Evolutionary conservation across 2,329 filamentous ascomycete genomes (phyloP).

Genomic region (Pleochaeta shiraiana): DNA sequence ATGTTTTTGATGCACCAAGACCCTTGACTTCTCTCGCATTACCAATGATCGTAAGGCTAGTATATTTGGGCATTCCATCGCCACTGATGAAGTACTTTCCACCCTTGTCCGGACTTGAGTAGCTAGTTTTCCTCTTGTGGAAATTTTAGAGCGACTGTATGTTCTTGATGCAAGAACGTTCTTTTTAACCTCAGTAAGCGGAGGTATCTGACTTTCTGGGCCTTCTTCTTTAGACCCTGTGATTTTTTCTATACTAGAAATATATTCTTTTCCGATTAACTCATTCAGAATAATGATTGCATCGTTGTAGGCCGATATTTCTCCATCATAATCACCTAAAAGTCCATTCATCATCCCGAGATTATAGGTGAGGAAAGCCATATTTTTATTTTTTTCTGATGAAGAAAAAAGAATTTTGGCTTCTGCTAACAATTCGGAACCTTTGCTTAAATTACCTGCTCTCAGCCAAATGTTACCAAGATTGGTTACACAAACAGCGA

Average conservation of each 20-base stretch:
- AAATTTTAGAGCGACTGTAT: constrained; percentile 13
- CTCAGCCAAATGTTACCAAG: constrained; percentile 32
- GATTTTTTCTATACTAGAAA: constrained; percentile 11
- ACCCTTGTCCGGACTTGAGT: constrained; percentile 12
- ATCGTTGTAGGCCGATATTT: constrained; percentile 26
- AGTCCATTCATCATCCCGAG: constrained; percentile 30
- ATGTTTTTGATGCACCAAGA: constrained; percentile 23
- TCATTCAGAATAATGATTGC: constrained; percentile 24
- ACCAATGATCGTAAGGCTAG: constrained; percentile 26
- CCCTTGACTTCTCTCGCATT: constrained; percentile 27
- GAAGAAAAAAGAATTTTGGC: constrained; percentile 30
- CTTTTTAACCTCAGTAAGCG: constrained; percentile 18
- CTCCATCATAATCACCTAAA: constrained; percentile 25
- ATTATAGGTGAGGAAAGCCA: constrained; percentile 29
- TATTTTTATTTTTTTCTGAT: constrained; percentile 23
- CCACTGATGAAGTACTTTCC: constrained; percentile 9
- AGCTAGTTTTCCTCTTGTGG: constrained; percentile 15
- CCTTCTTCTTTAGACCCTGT: constrained; percentile 8
- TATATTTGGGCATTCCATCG: constrained; percentile 18
- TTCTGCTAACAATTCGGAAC: constrained; percentile 30
- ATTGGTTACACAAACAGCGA: constrained; percentile 32
- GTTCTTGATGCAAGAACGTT: constrained; percentile 11
- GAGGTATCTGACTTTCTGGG: constrained; percentile 11
- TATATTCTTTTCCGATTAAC: constrained; percentile 22
- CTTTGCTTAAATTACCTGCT: constrained; percentile 36